Percentiles rank a stretch among this genome's conserved stretches.
Conservation (phyloP, 2,329 filamentous ascomycete genomes). For the Aspergillus aculeatus region DNA sequence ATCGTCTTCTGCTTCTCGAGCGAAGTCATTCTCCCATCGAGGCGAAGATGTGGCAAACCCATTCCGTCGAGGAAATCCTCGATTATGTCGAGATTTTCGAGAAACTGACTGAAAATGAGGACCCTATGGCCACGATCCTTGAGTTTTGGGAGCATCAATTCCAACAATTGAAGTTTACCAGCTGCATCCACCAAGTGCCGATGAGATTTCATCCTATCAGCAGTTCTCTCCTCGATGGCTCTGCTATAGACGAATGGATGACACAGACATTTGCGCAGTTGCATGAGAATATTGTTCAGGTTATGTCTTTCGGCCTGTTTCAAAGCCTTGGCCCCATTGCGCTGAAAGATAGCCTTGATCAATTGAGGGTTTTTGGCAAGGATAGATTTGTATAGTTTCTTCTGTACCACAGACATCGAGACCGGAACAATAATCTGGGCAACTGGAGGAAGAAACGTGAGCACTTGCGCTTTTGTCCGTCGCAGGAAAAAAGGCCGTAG, state of each 20-base stretch:
- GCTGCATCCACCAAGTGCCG: slow-evolving; percentile 88
- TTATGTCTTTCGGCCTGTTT: slow-evolving; percentile 72
- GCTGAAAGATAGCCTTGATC: slow-evolving; percentile 77
- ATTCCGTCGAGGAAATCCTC: slow-evolving; percentile 87
- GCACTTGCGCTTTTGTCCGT: slow-evolving; percentile 84
- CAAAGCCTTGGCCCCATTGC: slow-evolving; percentile 56
- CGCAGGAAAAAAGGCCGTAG: slow-evolving; percentile 72
- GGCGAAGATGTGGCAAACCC: slow-evolving; percentile 69
- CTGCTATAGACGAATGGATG: slow-evolving; percentile 94
- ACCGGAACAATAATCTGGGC: slow-evolving; percentile 92
- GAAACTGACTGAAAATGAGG: slow-evolving; percentile 92
- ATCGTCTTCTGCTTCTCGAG: slow-evolving; percentile 92
- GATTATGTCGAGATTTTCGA: slow-evolving; percentile 79
- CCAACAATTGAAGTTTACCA: slow-evolving; percentile 79
- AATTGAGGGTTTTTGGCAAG: slow-evolving; percentile 86
- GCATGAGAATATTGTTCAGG: slow-evolving; percentile 92
- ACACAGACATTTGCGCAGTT: slow-evolving; percentile 89
- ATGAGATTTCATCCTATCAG: slow-evolving; percentile 62
- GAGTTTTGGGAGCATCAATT: slow-evolving; percentile 83
- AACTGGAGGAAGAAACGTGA: slow-evolving; percentile 90
- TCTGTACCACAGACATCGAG: slow-evolving; percentile 91
- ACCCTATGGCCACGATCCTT: slow-evolving; percentile 83
- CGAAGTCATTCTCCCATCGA: slow-evolving; percentile 80
- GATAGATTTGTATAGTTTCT: slow-evolving; percentile 91
- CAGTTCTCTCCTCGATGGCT: slow-evolving; percentile 79